Percentiles rank a stretch among this genome's conserved stretches.
Conservation (phyloP, 768 basidiomycete genomes). For the Suillus discolor region DNA sequence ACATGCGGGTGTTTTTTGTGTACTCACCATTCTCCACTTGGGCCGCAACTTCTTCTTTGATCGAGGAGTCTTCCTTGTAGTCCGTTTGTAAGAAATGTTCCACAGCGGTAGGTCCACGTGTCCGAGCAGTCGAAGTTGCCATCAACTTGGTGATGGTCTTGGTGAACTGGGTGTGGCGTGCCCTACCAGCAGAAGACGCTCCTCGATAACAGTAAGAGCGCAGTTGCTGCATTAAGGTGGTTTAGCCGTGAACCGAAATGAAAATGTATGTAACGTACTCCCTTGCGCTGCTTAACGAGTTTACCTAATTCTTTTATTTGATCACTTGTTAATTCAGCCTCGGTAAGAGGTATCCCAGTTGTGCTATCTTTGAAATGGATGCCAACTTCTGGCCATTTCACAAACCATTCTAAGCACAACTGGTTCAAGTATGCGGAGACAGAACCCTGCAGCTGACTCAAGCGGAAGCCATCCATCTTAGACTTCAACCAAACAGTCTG, state of each 20-base stretch:
- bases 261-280: not conserved
- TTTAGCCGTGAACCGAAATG: too few species aligned
- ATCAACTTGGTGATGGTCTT: slow-evolving; percentile 6
- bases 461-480: not conserved
- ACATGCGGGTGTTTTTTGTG: not conserved
- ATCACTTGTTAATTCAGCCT: not conserved
- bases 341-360: not conserved
- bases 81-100: slow-evolving; percentile 4
- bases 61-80: not conserved
- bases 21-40: not conserved
- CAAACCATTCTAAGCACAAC: not conserved
- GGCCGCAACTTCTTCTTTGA: not conserved
- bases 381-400: not conserved
- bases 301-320: not conserved
- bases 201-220: not conserved
- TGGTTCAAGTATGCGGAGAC: not conserved
- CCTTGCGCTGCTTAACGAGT: not conserved
- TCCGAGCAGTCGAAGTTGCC: not conserved
- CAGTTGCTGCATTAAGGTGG: not conserved
- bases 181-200: not conserved
- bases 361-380: not conserved
- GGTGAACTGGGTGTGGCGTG: not conserved
- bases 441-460: not conserved
- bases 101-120: not conserved
- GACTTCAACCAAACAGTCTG: not conserved